Base-by-base conservation (phyloP, 2,329 filamentous ascomycete species). In the Ascomycota sp. region DNA sequence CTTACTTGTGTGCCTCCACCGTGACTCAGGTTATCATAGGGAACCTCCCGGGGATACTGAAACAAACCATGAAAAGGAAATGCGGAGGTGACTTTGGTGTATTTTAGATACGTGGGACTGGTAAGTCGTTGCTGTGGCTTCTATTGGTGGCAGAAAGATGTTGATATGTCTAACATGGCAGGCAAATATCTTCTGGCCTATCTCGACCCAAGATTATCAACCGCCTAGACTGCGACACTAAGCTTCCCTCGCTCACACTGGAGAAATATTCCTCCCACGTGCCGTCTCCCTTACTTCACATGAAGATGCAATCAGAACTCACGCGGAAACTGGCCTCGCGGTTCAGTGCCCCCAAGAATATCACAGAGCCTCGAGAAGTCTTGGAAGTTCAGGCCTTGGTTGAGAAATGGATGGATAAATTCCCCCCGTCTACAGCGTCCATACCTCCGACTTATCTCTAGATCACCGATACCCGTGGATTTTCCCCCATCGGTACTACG, bases 401-500 rank as follows among this genome's bases (percentile, higher is more conserved):
- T 13, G 46, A 56, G n/a, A 43, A 45, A 2, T 62, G 59, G 50
- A 47, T 59, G 23, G 37, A 39, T 3, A 45, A 46, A 5, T 50
- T 61, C n/a, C 59, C 57, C 40, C 50, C 1, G 43, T 55, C 1
- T 61, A 56, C 34, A 41, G 45, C 13, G 36, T 58, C 20, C 41
- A 45, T 4, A 37, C 52, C 25, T 49, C 59, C 0, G 56, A 63
- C 35, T 48, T 40, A 0, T 52, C 45, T 2, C 46, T 52, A 20
- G 60, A 63, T 33, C 34, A 42, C 2, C 33, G 43, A 8, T 43
- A 57, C 31, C 43, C 48, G 0, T 59, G 57, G 38, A 46, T 60
- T n/a, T 42, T 50, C 6, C 48, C 55, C n/a, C 59, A 63, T 25
- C 55, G 60, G n/a, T 47, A 46, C 25, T 57, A 61, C 34, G 36